Base-by-base conservation (phyloP, 2,329 filamentous ascomycete species). In the Xylaria arbuscula region DNA sequence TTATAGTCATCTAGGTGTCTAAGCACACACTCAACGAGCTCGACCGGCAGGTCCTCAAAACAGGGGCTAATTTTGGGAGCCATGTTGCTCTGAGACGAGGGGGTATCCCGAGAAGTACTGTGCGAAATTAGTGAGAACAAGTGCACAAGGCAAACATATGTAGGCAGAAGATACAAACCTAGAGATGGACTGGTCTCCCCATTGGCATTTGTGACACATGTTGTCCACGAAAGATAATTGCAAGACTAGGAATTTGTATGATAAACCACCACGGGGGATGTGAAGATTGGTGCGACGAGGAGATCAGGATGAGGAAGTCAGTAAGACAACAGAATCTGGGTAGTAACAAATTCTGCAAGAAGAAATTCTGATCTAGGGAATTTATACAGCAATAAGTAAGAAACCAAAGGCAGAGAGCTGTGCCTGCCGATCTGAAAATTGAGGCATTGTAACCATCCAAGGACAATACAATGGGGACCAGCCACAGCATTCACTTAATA, bases 1-100 rank as follows among this genome's bases (percentile, higher is more conserved):
- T 57, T 51, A 28, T 64, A 64, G 53, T 64, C 62, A n/a, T 57
- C 45, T 15, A 64, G 32, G 32, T 64, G 11, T 28, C 53, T 17
- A 6, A 64, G 42, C 8, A 57, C 9, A 6, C n/a, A 28, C 8
- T 34, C 5, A 22, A 40, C 15, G 8, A 64, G 19, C 62, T 64
- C 62, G 17, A 55, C 47, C 10, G 53, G 53, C 22, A 64, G 3
- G 32, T 22, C 17, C 40, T 64, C 47, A 11, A 64, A 42, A 24
- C 2, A 17, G 19, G 36, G 13, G 24, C 6, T 6, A 6, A 5
- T 3, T 17, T 56, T 13, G 19, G 3, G 2, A 42, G 34, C 36
- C 54, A 56, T 28, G 17, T 56, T 28, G 11, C 24, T 28, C 24
- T 3, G 6, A 8, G 36, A 17, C 13, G 9, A 36, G 10, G 11